A percentile compares a stretch with the other conserved stretches of the same genome.
Conservation (phyloP, 768 basidiomycete species). For the Phlebiopsis gigantea region DNA sequence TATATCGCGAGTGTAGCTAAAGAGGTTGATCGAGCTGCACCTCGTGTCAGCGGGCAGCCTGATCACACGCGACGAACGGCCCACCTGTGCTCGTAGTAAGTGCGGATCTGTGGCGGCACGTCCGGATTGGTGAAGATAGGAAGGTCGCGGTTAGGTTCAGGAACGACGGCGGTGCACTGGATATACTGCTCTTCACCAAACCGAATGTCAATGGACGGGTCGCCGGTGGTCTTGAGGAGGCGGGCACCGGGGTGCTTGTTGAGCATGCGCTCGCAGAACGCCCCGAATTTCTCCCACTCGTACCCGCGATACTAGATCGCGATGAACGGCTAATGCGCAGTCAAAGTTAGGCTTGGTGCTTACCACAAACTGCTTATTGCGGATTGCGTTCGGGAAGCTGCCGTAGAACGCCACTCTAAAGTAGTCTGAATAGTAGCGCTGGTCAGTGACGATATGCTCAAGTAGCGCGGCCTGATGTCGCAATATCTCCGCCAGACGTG, state of each 20-base stretch:
- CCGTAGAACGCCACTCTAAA: slow-evolving; percentile 94
- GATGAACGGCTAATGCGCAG: neutral
- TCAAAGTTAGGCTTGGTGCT: slow-evolving; percentile 18
- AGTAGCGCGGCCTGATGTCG: slow-evolving; percentile 82
- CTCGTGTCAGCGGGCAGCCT: neutral
- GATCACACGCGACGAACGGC: slow-evolving; percentile 7
- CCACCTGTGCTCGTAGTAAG: slow-evolving; percentile 85
- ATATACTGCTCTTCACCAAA: slow-evolving; percentile 80
- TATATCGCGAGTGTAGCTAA: slow-evolving; percentile 70
- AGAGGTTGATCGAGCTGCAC: slow-evolving; percentile 72
- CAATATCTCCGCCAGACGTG: slow-evolving; percentile 78
- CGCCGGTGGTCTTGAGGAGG: slow-evolving; percentile 63
- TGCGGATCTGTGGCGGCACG: slow-evolving; percentile 71
- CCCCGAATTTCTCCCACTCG: slow-evolving; percentile 90
- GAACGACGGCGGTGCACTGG: slow-evolving; percentile 79
- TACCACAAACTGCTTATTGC: slow-evolving; percentile 89
- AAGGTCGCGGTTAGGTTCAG: slow-evolving; percentile 74
- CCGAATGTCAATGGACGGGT: slow-evolving; percentile 77
- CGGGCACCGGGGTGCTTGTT: slow-evolving; percentile 86
- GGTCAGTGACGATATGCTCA: slow-evolving; percentile 79
- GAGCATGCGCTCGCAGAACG: slow-evolving; percentile 88
- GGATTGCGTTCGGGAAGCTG: slow-evolving; percentile 79
- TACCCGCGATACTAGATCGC: slow-evolving; percentile 77
- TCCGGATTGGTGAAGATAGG: slow-evolving; percentile 84
- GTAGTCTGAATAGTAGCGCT: slow-evolving; percentile 87